Conservation (phyloP, 2,329 filamentous ascomycete species). For the Pestalotiopsis fici region DNA sequence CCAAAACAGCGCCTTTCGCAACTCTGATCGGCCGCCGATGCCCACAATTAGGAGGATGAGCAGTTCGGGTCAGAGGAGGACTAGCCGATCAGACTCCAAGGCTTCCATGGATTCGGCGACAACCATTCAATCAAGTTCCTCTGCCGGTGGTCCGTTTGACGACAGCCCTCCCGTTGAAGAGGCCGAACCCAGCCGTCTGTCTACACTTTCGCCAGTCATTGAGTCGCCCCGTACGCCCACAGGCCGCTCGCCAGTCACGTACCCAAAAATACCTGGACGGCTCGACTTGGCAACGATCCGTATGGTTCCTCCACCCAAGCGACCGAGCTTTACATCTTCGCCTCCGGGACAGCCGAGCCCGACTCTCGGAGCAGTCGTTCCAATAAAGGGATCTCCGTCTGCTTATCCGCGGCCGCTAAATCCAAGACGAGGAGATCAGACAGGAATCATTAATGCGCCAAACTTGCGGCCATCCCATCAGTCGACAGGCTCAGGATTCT, state of each 20-base stretch:
- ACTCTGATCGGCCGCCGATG: conserved; percentile 11
- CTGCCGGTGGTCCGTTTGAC: conserved; percentile 22
- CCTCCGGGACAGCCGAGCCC: conserved; percentile 43
- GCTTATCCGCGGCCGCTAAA: conserved; percentile 27
- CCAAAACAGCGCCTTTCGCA: conserved; percentile 26
- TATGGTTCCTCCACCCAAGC: conserved; percentile 32
- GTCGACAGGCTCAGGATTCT: conserved; percentile 25
- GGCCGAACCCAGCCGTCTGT: conserved; percentile 24
- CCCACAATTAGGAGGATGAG: conserved; percentile 16
- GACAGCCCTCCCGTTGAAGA: conserved; percentile 34
- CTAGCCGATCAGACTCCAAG: conserved; percentile 26
- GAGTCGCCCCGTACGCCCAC: conserved; percentile 42
- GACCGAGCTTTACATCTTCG: conserved; percentile 30
- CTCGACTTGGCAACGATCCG: conserved; percentile 27
- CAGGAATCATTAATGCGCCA: background rate
- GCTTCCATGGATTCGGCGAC: conserved; percentile 36
- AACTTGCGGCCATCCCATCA: conserved; percentile 8
- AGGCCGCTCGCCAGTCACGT: conserved; percentile 32
- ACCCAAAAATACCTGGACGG: conserved; percentile 28
- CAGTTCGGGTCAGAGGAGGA: conserved; percentile 17
- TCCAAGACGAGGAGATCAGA: conserved; percentile 14
- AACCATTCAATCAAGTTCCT: conserved; percentile 35
- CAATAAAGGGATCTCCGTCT: conserved; percentile 18
- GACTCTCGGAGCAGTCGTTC: conserved; percentile 37
- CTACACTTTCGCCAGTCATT: conserved; percentile 48